These are phyloP conservation scores for Oryza glumipatula DNA, from an alignment of 176 grass and related monocot species.

Conservation along the genomic window DNA sequence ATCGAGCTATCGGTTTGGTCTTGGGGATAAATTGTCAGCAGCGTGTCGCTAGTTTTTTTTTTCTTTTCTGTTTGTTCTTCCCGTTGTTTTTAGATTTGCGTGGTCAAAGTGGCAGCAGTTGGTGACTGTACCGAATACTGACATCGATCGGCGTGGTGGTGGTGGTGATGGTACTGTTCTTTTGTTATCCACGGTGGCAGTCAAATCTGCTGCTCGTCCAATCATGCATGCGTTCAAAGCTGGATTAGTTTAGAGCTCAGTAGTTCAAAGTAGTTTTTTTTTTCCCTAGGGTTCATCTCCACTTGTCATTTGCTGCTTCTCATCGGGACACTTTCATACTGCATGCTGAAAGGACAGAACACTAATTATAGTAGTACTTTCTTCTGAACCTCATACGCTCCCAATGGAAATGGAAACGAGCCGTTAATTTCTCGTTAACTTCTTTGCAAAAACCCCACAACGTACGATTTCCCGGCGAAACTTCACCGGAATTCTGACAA, in stretches of 20 bases:
- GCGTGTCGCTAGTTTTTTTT: too few relatives aligned
- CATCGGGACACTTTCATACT: too few relatives aligned
- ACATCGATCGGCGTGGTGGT: neutral
- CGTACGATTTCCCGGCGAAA: neutral
- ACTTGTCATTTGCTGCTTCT: too few relatives aligned
- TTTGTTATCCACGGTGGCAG: neutral
- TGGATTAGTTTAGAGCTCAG: neutral
- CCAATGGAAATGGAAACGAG: neutral
- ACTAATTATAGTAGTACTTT: neutral
- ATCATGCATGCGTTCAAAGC: constrained; percentile 28
- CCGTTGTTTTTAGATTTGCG: neutral
- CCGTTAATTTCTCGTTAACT: neutral
- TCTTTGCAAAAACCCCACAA: neutral
- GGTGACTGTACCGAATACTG: neutral
- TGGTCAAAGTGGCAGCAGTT: constrained; percentile 23
- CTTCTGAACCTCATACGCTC: neutral
- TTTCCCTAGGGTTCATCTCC: too few relatives aligned
- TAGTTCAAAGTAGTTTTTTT: neutral
- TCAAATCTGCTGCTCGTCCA: constrained; percentile 30
- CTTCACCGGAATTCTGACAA: neutral
- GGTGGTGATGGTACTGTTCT: neutral
- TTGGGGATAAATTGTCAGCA: neutral
- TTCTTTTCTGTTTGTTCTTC: neutral
- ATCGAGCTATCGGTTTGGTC: neutral
- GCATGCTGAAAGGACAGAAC: too few relatives aligned